Evolutionary conservation across 768 basidiomycete genomes (phyloP).

Genomic region (Lanmaoa rubissima): DNA sequence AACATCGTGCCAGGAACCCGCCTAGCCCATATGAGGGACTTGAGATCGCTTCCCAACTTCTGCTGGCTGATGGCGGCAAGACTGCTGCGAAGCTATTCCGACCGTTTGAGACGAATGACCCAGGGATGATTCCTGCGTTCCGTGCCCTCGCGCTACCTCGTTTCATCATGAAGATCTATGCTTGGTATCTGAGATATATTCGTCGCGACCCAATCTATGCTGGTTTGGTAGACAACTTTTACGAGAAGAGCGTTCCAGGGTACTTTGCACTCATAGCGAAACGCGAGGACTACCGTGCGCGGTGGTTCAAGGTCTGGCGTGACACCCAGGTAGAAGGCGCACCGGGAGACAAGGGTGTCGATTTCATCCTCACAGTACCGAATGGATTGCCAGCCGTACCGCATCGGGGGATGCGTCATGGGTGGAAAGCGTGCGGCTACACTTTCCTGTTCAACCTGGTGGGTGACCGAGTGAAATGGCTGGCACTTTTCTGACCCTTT

Average conservation of each 20-base stretch:
- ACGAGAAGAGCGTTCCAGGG: conserved; percentile 50
- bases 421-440: conserved; percentile 58
- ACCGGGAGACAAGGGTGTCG: conserved; percentile 44
- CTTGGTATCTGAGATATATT: conserved; percentile 52
- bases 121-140: conserved; percentile 42
- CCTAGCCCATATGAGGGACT: conserved; percentile 53
- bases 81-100: conserved; percentile 35
- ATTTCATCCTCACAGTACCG: conserved; percentile 63
- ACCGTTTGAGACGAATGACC: conserved; percentile 46
- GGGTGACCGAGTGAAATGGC: conserved; percentile 12
- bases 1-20: conserved; percentile 18
- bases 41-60: conserved; percentile 49
- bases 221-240: conserved; percentile 47
- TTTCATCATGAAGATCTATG: conserved; percentile 46
- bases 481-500: not conserved
- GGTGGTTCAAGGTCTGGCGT: conserved; percentile 40
- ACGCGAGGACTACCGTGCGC: conserved; percentile 42
- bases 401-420: conserved; percentile 51
- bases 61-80: conserved; percentile 50
- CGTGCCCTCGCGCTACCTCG: conserved; percentile 45
- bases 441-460: conserved; percentile 70
- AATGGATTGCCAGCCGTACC: conserved; percentile 61
- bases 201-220: conserved; percentile 53
- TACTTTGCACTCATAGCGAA: conserved; percentile 48
- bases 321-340: conserved; percentile 20